Conservation (phyloP, 2,329 filamentous ascomycete genomes). For the Hypoxylon sp. region DNA sequence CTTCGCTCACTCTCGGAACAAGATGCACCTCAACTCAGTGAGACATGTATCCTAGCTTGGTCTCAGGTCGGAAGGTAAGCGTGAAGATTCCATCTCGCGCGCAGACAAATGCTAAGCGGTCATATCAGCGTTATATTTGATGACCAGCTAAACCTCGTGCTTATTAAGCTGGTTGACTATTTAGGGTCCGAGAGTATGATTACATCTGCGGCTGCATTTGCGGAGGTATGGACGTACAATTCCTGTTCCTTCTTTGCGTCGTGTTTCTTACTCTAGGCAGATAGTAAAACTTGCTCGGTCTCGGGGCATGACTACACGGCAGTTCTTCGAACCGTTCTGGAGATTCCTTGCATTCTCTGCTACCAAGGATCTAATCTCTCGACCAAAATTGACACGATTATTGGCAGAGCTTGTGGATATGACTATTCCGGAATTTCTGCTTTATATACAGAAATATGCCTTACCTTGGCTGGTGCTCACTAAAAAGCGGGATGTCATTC, state of each 20-base stretch:
- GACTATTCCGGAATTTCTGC: constrained; percentile 79
- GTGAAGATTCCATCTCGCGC: neutral
- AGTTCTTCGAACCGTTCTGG: constrained; percentile 91
- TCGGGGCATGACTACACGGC: constrained; percentile 72
- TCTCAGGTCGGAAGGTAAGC: constrained; percentile 81
- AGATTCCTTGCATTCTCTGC: constrained; percentile 84
- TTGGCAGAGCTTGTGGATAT: constrained; percentile 86
- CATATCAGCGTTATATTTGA: constrained; percentile 75
- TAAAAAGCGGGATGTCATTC: constrained; percentile 82
- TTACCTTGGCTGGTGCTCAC: constrained; percentile 88
- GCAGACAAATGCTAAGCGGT: constrained; percentile 24
- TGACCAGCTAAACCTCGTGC: constrained; percentile 86
- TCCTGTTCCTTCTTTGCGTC: neutral
- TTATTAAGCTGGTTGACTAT: constrained; percentile 88
- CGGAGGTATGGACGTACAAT: constrained; percentile 71
- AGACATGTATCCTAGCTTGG: constrained; percentile 89
- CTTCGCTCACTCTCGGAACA: constrained; percentile 81
- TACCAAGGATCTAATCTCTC: constrained; percentile 83
- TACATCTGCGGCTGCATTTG: constrained; percentile 84
- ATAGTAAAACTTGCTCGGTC: constrained; percentile 79
- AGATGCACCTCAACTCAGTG: constrained; percentile 76
- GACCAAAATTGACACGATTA: constrained; percentile 85
- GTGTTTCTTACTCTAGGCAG: constrained; percentile 44
- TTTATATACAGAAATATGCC: constrained; percentile 83
- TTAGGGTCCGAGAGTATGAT: constrained; percentile 86